Conservation (phyloP, 345 rosid species). For the Orychophragmus violaceus region DNA sequence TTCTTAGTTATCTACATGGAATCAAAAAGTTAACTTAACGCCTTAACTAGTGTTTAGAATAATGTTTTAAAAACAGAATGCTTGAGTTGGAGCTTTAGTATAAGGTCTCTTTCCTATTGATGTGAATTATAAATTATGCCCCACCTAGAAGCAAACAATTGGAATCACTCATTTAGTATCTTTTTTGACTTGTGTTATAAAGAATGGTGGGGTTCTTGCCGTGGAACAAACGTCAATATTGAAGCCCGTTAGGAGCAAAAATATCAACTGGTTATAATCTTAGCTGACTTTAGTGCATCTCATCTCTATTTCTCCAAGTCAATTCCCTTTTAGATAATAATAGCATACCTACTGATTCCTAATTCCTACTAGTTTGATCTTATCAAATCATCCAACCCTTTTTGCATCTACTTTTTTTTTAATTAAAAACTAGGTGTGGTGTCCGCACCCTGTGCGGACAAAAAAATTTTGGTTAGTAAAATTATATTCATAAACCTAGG, state of each 20-base stretch:
- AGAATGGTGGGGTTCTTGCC: conserved; percentile 1
- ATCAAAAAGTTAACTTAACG: background rate
- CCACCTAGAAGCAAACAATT: background rate
- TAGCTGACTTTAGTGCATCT: background rate
- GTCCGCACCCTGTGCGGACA: too few species aligned
- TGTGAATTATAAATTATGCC: background rate
- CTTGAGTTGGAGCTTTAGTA: background rate
- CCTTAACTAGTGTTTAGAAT: background rate
- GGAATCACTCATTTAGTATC: background rate
- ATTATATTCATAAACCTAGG: too few species aligned
- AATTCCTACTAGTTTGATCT: background rate
- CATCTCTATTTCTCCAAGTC: background rate
- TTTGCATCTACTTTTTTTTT: too few species aligned
- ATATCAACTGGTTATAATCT: background rate
- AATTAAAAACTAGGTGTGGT: too few species aligned
- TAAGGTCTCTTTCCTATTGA: background rate
- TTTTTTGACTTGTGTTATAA: background rate
- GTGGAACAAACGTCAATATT: background rate
- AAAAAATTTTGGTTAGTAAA: too few species aligned
- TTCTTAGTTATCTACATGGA: background rate
- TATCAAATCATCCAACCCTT: background rate
- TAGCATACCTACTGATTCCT: background rate
- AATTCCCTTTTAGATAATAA: background rate
- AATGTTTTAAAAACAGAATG: background rate
- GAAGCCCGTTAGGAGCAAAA: background rate